Percentiles rank a stretch among this genome's conserved stretches.
These are phyloP conservation scores for Aaosphaeria pasadenensis DNA, from an alignment of 2,329 filamentous ascomycete genomes.

Conservation along the genomic window DNA sequence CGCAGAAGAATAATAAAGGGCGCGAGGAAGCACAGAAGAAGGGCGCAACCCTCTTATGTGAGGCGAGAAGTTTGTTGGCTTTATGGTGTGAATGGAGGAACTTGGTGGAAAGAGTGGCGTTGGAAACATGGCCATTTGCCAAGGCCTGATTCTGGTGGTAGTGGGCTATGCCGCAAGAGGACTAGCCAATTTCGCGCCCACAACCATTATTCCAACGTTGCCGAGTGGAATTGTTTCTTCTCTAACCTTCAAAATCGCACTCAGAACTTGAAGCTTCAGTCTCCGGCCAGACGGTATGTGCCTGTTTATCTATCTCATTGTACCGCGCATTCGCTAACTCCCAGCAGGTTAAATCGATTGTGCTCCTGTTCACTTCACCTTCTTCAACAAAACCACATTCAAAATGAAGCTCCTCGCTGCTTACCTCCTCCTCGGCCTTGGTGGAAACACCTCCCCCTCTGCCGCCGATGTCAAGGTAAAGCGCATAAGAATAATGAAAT, in stretches of 20 bases:
- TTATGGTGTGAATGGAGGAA: too few species aligned
- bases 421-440: slow-evolving; percentile 95
- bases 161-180: neutral
- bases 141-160: too few species aligned
- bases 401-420: slow-evolving; percentile 99
- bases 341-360: slow-evolving; percentile 77
- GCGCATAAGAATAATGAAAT: neutral
- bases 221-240: slow-evolving; percentile 24
- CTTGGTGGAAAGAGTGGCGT: too few species aligned
- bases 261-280: slow-evolving; percentile 97
- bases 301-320: slow-evolving; percentile 2
- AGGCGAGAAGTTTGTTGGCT: too few species aligned
- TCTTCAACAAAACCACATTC: slow-evolving; percentile 28
- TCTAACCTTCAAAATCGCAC: slow-evolving; percentile 21
- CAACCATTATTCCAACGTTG: slow-evolving; percentile 12
- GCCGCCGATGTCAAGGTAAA: slow-evolving; percentile 67
- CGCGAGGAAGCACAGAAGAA: slow-evolving; percentile 5
- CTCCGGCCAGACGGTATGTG: slow-evolving; percentile 95
- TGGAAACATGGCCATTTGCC: too few species aligned
- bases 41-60: slow-evolving; percentile 7
- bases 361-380: slow-evolving; percentile 69
- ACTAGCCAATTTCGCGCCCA: slow-evolving; percentile 10
- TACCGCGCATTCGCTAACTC: slow-evolving; percentile 15
- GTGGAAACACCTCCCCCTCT: slow-evolving; percentile 85
- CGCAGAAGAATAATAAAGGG: neutral